Evolutionary conservation across 768 basidiomycete genomes (phyloP).

Genomic region (Rhodocollybia butyracea): DNA sequence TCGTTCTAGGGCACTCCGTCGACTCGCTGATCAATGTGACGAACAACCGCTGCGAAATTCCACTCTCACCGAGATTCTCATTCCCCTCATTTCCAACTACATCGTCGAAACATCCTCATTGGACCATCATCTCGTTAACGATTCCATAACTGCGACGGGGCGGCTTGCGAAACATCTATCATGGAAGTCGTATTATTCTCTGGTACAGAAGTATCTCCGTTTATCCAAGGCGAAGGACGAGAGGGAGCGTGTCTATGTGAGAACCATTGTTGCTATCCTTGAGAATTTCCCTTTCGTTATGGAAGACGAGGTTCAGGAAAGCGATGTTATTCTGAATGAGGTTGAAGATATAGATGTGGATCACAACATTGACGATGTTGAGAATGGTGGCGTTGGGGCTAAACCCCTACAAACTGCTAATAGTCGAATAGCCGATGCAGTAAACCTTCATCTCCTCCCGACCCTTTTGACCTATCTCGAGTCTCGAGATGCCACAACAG

Average conservation of each 20-base stretch:
- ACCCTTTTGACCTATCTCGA: constrained; percentile 77
- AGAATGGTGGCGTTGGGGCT: constrained; percentile 12
- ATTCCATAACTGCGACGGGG: constrained; percentile 80
- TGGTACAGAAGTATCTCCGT: constrained; percentile 81
- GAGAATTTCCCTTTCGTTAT: constrained; percentile 92
- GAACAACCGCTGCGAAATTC: constrained; percentile 63
- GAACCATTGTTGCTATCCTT: constrained; percentile 78
- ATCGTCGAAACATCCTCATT: constrained; percentile 56
- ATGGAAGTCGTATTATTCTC: constrained; percentile 81
- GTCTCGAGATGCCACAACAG: constrained; percentile 70
- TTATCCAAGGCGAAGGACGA: constrained; percentile 63
- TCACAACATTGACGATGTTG: constrained; percentile 16
- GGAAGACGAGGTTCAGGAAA: constrained; percentile 48
- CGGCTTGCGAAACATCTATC: constrained; percentile 70
- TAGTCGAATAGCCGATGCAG: constrained; percentile 65
- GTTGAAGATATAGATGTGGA: constrained; percentile 26
- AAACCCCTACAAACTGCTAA: constrained; percentile 13
- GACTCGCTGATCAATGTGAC: constrained; percentile 76
- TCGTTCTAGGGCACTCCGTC: constrained; percentile 78
- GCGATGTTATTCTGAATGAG: constrained; percentile 11
- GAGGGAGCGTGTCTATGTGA: constrained; percentile 78
- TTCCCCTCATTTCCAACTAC: constrained; percentile 85
- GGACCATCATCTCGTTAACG: constrained; percentile 88
- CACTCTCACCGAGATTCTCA: constrained; percentile 75
- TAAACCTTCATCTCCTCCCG: constrained; percentile 75